These are phyloP conservation scores for Pythium dissotocum DNA, from an alignment of 352 stramenopile genomes.

Conservation along the genomic window DNA sequence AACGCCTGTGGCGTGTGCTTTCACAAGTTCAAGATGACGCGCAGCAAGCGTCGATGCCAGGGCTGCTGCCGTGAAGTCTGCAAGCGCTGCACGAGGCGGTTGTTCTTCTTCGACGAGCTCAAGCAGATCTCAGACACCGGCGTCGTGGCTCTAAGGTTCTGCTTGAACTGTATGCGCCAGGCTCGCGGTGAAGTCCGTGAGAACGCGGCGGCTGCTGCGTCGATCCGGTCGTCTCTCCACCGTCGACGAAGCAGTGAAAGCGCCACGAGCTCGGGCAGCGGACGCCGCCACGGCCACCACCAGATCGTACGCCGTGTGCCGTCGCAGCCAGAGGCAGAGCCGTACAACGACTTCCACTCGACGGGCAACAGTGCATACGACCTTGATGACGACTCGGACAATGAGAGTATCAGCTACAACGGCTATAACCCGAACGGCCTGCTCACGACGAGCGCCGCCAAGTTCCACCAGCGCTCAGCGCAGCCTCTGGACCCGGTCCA, in stretches of 20 bases:
- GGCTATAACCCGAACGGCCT: slow-evolving; percentile 9
- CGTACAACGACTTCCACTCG: slow-evolving; percentile 9
- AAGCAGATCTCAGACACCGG: slow-evolving; percentile 33
- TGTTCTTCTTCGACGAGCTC: slow-evolving; percentile 32
- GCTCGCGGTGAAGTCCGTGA: slow-evolving; percentile 27
- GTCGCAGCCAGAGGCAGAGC: slow-evolving; percentile 17
- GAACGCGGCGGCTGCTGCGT: neutral
- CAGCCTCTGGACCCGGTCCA: slow-evolving; percentile 10
- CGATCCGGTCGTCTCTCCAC: slow-evolving; percentile 9
- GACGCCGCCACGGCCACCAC: slow-evolving; percentile 4
- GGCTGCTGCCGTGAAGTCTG: slow-evolving; percentile 30
- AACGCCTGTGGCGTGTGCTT: slow-evolving; percentile 37
- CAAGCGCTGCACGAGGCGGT: slow-evolving; percentile 33
- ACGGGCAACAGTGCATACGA: slow-evolving; percentile 8
- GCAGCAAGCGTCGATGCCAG: slow-evolving; percentile 32
- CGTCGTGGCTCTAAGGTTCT: slow-evolving; percentile 33
- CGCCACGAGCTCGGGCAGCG: neutral
- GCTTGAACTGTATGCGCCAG: slow-evolving; percentile 34
- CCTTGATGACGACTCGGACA: slow-evolving; percentile 23
- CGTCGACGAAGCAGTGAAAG: slow-evolving; percentile 13
- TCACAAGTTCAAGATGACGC: slow-evolving; percentile 35
- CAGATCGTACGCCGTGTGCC: slow-evolving; percentile 15
- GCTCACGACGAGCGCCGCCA: slow-evolving; percentile 8
- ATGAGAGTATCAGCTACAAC: slow-evolving; percentile 18
- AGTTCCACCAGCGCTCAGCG: neutral